phyloP scores from a whole-genome alignment of 176 grass and related monocot genomes.

The Eragrostis curvula region DNA sequence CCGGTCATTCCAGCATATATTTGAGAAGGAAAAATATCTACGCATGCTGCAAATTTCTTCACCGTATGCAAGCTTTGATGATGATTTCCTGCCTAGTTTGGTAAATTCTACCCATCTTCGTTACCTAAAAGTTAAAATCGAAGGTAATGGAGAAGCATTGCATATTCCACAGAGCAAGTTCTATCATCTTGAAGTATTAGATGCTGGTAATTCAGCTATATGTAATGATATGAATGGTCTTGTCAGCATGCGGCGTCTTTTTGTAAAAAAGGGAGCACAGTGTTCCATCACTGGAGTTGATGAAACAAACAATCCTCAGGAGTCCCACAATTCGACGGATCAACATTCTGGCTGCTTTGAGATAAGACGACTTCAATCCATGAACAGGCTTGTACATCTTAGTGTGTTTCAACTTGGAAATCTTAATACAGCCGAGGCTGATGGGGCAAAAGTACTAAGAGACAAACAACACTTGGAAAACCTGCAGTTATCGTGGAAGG shows the following conservation, averaged over 20 bases:
- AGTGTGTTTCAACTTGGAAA: no score
- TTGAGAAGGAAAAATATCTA: not conserved
- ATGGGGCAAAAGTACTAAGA: slow-evolving; percentile 17
- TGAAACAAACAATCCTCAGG: slow-evolving; percentile 36
- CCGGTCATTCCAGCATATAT: not conserved
- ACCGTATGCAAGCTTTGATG: slow-evolving; percentile 23
- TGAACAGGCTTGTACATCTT: slow-evolving; percentile 27
- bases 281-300: not conserved
- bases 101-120: slow-evolving; percentile 35
- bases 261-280: slow-evolving; percentile 16
- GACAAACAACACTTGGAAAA: no score
- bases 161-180: slow-evolving; percentile 11
- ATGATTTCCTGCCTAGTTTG: not conserved
- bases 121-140: not conserved
- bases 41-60: slow-evolving; percentile 25
- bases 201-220: slow-evolving; percentile 19
- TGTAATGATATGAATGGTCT: slow-evolving; percentile 45
- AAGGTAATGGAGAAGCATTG: not conserved
- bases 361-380: slow-evolving; percentile 17
- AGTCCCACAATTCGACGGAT: slow-evolving; percentile 21
- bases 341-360: slow-evolving; percentile 23
- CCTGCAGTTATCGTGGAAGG: no score
- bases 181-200: slow-evolving; percentile 49
- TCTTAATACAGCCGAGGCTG: not conserved
- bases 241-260: slow-evolving; percentile 50